These are phyloP conservation scores for Colletotrichum eremochloae DNA, from an alignment of 2,329 filamentous ascomycete genomes.

Conservation along the genomic window DNA sequence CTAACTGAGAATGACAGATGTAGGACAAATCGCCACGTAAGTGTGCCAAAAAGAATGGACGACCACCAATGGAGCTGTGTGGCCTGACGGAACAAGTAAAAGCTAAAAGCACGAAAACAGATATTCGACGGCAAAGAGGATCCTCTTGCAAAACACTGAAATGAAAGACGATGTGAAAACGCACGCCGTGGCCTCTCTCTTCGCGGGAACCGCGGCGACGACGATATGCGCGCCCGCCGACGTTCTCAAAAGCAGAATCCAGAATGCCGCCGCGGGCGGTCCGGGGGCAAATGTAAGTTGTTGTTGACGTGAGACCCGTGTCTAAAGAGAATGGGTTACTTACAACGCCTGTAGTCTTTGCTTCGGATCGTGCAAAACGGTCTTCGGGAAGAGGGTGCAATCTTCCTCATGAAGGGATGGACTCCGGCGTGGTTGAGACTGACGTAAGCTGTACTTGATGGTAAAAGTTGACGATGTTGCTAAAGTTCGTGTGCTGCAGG, in stretches of 20 bases:
- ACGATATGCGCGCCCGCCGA: constrained; percentile 61
- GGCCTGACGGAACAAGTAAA: background rate
- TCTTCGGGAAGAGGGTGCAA: constrained; percentile 54
- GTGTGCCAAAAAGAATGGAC: constrained; percentile 44
- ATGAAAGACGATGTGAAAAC: constrained; percentile 56
- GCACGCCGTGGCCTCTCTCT: constrained; percentile 55
- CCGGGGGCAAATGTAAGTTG: constrained; percentile 32
- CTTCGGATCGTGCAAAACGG: constrained; percentile 51
- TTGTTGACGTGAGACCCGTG: background rate
- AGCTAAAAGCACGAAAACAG: constrained; percentile 41
- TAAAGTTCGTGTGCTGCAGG: constrained; percentile 46
- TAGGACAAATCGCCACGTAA: constrained; percentile 60
- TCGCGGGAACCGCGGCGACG: constrained; percentile 61
- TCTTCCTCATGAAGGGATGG: constrained; percentile 62
- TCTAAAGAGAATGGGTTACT: background rate
- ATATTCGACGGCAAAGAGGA: constrained; percentile 53
- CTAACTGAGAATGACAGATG: constrained; percentile 49
- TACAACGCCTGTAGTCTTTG: constrained; percentile 47
- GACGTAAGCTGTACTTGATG: constrained; percentile 48
- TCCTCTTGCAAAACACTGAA: constrained; percentile 46
- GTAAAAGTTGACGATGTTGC: constrained; percentile 38
- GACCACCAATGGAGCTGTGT: background rate
- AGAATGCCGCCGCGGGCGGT: constrained; percentile 48
- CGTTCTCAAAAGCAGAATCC: constrained; percentile 59
- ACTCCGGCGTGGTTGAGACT: constrained; percentile 60